Evolutionary conservation across 2,329 filamentous ascomycete genomes (phyloP), one percentile per base, ranked within the genome.

Genomic region (Exophiala calicioides): DNA sequence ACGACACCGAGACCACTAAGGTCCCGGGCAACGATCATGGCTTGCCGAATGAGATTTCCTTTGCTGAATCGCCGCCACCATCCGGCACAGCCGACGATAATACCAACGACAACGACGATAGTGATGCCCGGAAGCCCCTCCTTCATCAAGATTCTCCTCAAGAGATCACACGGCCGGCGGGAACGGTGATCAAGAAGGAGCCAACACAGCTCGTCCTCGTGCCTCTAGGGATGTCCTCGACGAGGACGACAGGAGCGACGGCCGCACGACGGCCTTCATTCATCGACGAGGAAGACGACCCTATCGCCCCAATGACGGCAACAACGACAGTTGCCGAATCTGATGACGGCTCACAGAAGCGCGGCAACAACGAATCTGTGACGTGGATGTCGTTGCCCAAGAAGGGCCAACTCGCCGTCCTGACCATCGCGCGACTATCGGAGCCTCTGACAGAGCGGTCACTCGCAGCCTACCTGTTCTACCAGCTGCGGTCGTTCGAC

Each of bases 401-500:
- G 47, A 94, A 90, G 66, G 75, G 80, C 34, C 89, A 95, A 67
- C 76, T 95, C 15, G 70, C 84, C 21, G 83, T 95, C 47, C 75
- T 95, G 38, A 89, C 85, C 0, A 70, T 94, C 33, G 85, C 88
- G 6, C 81, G 90, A 20, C 72, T 95, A 16, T 88, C 86, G 8
- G 90, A 95, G 63, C 89, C 89, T 3, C 71, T 95, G 26, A 86
- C 88, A 0, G 86, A 93, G 62, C 90, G 86, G 1, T 88, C 83
- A 9, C 67, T 90, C 6, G 79, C 86, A 66, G 79, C 86, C 1
- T 94, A 94, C 67, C 82, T 94, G 74, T 94, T 88, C 68, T 94
- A 91, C 66, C 88, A 93, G 65, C 78, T 95, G n/a, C 82, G 81
- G 58, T 91, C 84, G 48, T 91, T 95, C 58, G 76, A 86, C 18